A percentile compares a stretch with the other conserved stretches of the same genome.
These are phyloP conservation scores for Tylopilus sp. DNA, from an alignment of 1,284 basidiomycete species.

Conservation along the genomic window DNA sequence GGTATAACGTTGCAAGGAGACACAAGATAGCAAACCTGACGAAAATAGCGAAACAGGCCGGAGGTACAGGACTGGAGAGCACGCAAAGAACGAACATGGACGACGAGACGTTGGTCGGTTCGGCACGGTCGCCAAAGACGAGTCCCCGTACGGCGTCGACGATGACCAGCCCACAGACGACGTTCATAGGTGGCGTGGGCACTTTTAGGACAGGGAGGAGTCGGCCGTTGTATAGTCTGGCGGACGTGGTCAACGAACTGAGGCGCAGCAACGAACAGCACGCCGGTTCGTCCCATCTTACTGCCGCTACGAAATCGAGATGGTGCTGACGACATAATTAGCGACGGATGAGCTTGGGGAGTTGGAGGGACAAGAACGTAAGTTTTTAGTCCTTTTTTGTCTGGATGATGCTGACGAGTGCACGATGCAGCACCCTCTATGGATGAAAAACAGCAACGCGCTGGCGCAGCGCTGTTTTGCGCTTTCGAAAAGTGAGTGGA, in stretches of 20 bases:
- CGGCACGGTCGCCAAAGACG: conserved; percentile 17
- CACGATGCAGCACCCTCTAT: conserved; percentile 15
- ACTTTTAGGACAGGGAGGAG: conserved; percentile 4
- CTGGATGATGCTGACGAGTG: neutral
- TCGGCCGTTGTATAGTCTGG: conserved; percentile 12
- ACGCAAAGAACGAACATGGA: conserved; percentile 15
- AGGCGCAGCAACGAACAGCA: conserved; percentile 15
- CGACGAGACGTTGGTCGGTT: conserved; percentile 27
- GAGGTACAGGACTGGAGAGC: neutral
- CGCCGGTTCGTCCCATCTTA: conserved; percentile 13
- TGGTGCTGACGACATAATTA: conserved; percentile 4
- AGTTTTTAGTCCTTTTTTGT: neutral
- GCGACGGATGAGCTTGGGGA: conserved; percentile 23
- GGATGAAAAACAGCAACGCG: conserved; percentile 27
- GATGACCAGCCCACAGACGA: conserved; percentile 15
- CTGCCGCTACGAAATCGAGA: neutral
- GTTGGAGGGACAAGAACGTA: conserved; percentile 22
- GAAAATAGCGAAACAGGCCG: conserved; percentile 1
- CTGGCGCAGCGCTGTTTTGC: conserved; percentile 23
- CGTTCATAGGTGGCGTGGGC: conserved; percentile 6
- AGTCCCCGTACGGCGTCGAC: conserved; percentile 23
- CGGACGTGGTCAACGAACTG: conserved; percentile 25
- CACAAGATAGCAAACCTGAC: neutral
- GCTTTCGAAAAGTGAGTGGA: conserved; percentile 23
- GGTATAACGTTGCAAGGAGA: neutral